A percentile compares a stretch with the other conserved stretches of the same genome.
phyloP scores from a whole-genome alignment of 139 green algal species.

The Chlorella vulgaris region DNA sequence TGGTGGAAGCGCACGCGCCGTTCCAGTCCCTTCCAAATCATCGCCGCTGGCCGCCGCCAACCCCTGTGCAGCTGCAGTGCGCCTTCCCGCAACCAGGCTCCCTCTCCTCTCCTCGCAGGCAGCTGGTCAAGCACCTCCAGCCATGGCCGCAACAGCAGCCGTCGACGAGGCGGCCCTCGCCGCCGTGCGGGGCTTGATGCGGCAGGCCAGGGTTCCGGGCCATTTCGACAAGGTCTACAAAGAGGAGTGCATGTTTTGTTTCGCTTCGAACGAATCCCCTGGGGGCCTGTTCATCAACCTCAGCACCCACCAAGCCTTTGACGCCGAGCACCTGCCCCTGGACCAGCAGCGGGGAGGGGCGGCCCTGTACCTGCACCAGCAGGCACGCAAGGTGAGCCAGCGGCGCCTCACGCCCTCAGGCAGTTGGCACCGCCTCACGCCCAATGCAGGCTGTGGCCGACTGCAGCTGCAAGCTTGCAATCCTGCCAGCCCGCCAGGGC shows the following conservation, averaged over 20 bases:
- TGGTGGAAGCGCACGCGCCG: too few relatives aligned
- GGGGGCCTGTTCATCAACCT: slow-evolving; percentile 93
- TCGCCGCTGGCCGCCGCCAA: too few relatives aligned
- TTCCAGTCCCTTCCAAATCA: too few relatives aligned
- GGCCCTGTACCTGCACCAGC: slow-evolving; percentile 86
- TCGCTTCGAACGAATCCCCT: slow-evolving; percentile 75
- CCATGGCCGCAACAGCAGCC: neutral
- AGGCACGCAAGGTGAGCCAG: slow-evolving; percentile 59
- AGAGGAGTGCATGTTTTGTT: slow-evolving; percentile 92
- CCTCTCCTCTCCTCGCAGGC: too few relatives aligned
- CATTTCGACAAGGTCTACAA: slow-evolving; percentile 83
- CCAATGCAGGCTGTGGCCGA: too few relatives aligned
- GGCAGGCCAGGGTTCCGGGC: slow-evolving; percentile 34
- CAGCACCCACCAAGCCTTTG: slow-evolving; percentile 69
- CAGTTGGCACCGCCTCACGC: too few relatives aligned
- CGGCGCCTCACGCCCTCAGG: too few relatives aligned
- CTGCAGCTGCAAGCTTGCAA: too few relatives aligned
- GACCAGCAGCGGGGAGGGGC: slow-evolving; percentile 74
- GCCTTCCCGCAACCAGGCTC: too few relatives aligned
- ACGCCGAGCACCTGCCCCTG: slow-evolving; percentile 70
- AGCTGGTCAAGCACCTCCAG: too few relatives aligned
- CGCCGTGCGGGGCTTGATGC: slow-evolving; percentile 44
- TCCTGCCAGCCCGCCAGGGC: too few relatives aligned
- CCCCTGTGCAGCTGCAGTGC: too few relatives aligned
- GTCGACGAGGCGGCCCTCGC: slow-evolving; percentile 36